Evolutionary conservation across 2,329 filamentous ascomycete genomes (phyloP).

Genomic region (Colletotrichum melonis): DNA sequence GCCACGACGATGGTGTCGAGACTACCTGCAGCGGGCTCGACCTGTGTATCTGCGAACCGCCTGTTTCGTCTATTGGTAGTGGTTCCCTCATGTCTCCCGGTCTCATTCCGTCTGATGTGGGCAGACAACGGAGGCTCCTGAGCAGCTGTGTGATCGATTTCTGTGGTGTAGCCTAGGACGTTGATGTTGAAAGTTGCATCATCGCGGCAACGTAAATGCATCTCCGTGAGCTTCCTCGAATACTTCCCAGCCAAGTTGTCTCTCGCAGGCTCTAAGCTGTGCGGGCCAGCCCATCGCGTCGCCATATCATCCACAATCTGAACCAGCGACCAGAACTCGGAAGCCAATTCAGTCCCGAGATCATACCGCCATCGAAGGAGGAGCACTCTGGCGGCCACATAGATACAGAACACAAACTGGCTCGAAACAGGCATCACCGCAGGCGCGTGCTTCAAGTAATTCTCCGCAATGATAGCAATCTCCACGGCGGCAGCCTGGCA

Average conservation of each 20-base stretch:
- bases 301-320: slow-evolving; percentile 44
- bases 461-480: slow-evolving; percentile 56
- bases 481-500: slow-evolving; percentile 58
- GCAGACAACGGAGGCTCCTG: neutral
- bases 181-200: slow-evolving; percentile 29
- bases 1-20: neutral
- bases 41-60: no score
- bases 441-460: slow-evolving; percentile 55
- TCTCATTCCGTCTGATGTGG: neutral
- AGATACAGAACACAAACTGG: slow-evolving; percentile 59
- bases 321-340: slow-evolving; percentile 44
- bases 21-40: no score
- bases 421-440: slow-evolving; percentile 42
- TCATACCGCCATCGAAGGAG: slow-evolving; percentile 47
- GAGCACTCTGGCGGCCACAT: slow-evolving; percentile 55
- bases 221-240: slow-evolving; percentile 31
- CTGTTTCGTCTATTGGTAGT: no score
- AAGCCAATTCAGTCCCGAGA: slow-evolving; percentile 30
- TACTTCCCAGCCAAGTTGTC: slow-evolving; percentile 39
- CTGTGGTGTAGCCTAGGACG: slow-evolving; percentile 16
- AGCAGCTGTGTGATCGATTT: slow-evolving; percentile 21
- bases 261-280: slow-evolving; percentile 2
- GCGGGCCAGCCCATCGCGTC: slow-evolving; percentile 41
- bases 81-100: no score
- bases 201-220: slow-evolving; percentile 29